phyloP scores from a whole-genome alignment of 306 rosid genomes.

The Urtica urens region DNA sequence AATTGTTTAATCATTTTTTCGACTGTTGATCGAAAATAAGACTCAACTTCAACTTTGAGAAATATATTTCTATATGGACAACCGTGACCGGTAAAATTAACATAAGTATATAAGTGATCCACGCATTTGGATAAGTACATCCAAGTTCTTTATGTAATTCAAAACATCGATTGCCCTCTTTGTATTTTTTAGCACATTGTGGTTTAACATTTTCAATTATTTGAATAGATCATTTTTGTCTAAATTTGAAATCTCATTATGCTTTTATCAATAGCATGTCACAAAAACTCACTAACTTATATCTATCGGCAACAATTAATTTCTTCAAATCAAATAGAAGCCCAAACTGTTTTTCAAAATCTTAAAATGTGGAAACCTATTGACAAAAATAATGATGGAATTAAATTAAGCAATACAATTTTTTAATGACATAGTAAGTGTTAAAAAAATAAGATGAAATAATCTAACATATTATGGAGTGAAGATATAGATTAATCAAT shows the following conservation, averaged over 20 bases:
- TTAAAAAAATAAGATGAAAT: too few species aligned
- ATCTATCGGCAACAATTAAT: not conserved
- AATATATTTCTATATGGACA: too few species aligned
- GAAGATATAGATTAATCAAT: not conserved
- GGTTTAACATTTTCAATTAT: not conserved
- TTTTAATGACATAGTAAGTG: too few species aligned
- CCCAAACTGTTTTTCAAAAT: not conserved
- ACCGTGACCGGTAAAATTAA: too few species aligned
- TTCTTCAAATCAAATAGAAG: not conserved
- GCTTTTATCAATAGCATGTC: not conserved
- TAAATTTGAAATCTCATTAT: not conserved
- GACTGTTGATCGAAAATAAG: too few species aligned
- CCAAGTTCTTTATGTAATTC: too few species aligned
- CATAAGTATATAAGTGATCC: too few species aligned
- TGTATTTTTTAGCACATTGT: not conserved
- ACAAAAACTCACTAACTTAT: too few species aligned
- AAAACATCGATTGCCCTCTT: not conserved
- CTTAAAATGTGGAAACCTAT: not conserved
- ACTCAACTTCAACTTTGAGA: too few species aligned
- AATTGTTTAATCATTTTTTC: too few species aligned
- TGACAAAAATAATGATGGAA: too few species aligned
- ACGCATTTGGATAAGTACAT: too few species aligned
- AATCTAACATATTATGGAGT: not conserved
- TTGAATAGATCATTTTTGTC: not conserved
- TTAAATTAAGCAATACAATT: not conserved